Evolutionary conservation across 345 rosid genomes (phyloP).

Genomic region (Euclidium syriacum): DNA sequence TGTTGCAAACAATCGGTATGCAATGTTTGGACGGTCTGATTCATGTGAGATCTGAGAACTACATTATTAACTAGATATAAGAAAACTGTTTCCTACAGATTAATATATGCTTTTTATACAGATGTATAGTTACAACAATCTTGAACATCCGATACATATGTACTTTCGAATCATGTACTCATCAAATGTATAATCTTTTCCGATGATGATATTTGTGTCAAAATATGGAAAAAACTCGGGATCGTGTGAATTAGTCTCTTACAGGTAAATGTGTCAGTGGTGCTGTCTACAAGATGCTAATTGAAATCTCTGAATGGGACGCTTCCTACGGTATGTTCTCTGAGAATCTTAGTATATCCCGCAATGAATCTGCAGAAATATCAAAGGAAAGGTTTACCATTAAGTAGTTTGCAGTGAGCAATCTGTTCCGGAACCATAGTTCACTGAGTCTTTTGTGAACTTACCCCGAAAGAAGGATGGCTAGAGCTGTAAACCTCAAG

Average conservation of each 20-base stretch:
- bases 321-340: conserved; percentile 17
- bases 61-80: conserved; percentile 13
- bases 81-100: conserved; percentile 24
- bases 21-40: conserved; percentile 70
- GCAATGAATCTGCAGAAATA: conserved; percentile 41
- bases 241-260: conserved; percentile 4
- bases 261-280: conserved; percentile 4
- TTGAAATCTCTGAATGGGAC: conserved; percentile 20
- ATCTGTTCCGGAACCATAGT: neutral
- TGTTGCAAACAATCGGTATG: conserved; percentile 71
- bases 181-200: conserved; percentile 16
- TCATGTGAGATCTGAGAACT: conserved; percentile 64
- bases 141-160: conserved; percentile 12
- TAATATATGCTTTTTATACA: conserved; percentile 19
- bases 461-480: conserved; percentile 60
- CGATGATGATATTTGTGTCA: conserved; percentile 14
- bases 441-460: conserved; percentile 12
- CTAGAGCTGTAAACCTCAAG: conserved; percentile 39
- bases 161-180: conserved; percentile 5
- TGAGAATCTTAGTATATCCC: conserved; percentile 48
- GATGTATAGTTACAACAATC: conserved; percentile 28
- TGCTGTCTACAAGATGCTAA: conserved; percentile 25
- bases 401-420: neutral
- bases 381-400: neutral
- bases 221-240: conserved; percentile 1